Evolutionary conservation across 2,329 filamentous ascomycete genomes (phyloP).

Genomic region (Fusarium foetens): DNA sequence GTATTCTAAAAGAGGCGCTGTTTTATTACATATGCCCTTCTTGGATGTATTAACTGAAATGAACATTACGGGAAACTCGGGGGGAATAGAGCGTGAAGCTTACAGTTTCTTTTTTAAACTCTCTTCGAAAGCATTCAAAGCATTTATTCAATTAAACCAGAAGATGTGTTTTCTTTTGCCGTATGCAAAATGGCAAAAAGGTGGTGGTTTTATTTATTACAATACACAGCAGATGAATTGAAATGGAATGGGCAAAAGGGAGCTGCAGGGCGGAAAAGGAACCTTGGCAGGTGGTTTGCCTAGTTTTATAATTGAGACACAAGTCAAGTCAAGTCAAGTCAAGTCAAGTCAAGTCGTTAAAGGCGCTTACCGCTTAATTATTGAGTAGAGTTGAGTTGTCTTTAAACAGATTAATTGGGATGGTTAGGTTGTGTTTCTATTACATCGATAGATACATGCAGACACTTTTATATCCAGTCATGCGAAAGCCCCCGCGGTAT

Average conservation of each 20-base stretch:
- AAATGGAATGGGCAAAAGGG: slow-evolving; percentile 14
- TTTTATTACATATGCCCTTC: slow-evolving; percentile 8
- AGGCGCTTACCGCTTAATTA: slow-evolving; percentile 19
- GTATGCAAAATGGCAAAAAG: slow-evolving; percentile 2
- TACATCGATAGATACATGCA: slow-evolving; percentile 31
- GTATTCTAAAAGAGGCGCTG: slow-evolving; percentile 74
- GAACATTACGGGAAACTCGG: slow-evolving; percentile 26
- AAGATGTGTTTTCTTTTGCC: slow-evolving; percentile 4
- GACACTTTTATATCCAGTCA: slow-evolving; percentile 20
- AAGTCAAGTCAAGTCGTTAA: slow-evolving; percentile 25
- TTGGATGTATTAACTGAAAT: slow-evolving; percentile 37
- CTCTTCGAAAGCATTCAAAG: slow-evolving; percentile 34
- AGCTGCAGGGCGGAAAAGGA: slow-evolving; percentile 32
- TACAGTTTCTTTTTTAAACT: slow-evolving; percentile 16
- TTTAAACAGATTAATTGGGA: slow-evolving; percentile 1
- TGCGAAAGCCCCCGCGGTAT: slow-evolving; percentile 15
- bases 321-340: slow-evolving; percentile 18
- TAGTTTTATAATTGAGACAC: slow-evolving; percentile 40
- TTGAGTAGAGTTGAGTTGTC: slow-evolving; percentile 2
- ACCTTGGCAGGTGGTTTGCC: slow-evolving; percentile 29
- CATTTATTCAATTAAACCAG: slow-evolving; percentile 36
- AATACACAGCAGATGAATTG: not conserved
- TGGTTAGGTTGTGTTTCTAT: slow-evolving; percentile 8
- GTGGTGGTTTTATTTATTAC: slow-evolving; percentile 10
- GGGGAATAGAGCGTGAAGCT: slow-evolving; percentile 24